A percentile compares a stretch with the other conserved stretches of the same genome.
phyloP scores from a whole-genome alignment of 2,329 filamentous ascomycete genomes.

The Pochonia chlamydosporia region DNA sequence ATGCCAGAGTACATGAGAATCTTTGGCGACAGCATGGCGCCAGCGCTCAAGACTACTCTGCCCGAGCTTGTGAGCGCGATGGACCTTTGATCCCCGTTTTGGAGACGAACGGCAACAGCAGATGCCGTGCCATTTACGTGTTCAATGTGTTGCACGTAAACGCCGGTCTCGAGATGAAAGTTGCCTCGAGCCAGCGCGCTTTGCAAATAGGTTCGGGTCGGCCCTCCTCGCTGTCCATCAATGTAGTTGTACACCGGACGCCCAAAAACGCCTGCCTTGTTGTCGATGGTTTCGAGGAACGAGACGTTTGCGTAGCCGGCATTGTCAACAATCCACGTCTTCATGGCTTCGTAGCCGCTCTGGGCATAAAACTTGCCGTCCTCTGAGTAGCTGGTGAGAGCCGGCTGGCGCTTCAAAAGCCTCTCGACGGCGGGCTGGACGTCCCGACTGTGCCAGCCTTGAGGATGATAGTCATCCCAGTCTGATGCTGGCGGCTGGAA shows the following conservation, averaged over 20 bases:
- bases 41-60: conserved; percentile 33
- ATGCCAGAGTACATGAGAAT: conserved; percentile 41
- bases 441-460: conserved; percentile 45
- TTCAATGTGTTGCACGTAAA: conserved; percentile 37
- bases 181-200: conserved; percentile 33
- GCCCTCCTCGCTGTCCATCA: conserved; percentile 43
- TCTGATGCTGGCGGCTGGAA: conserved; percentile 48
- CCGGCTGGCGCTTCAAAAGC: conserved; percentile 37
- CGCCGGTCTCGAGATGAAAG: conserved; percentile 38
- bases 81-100: conserved; percentile 23
- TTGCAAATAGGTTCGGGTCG: conserved; percentile 43
- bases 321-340: conserved; percentile 42
- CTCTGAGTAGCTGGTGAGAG: conserved; percentile 35
- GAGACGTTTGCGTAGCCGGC: conserved; percentile 41
- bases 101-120: conserved; percentile 31
- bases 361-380: conserved; percentile 41
- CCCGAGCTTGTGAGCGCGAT: conserved; percentile 18
- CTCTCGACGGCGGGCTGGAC: conserved; percentile 39
- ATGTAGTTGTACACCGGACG: conserved; percentile 42
- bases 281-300: conserved; percentile 37
- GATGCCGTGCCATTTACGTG: conserved; percentile 32
- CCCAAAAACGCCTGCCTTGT: conserved; percentile 43
- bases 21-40: conserved; percentile 32
- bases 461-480: conserved; percentile 43
- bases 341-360: conserved; percentile 39